Evolutionary conservation across 2,329 filamentous ascomycete species (phyloP), one percentile per base, ranked within the genome.

Genomic region (Lecanicillium sp.): DNA sequence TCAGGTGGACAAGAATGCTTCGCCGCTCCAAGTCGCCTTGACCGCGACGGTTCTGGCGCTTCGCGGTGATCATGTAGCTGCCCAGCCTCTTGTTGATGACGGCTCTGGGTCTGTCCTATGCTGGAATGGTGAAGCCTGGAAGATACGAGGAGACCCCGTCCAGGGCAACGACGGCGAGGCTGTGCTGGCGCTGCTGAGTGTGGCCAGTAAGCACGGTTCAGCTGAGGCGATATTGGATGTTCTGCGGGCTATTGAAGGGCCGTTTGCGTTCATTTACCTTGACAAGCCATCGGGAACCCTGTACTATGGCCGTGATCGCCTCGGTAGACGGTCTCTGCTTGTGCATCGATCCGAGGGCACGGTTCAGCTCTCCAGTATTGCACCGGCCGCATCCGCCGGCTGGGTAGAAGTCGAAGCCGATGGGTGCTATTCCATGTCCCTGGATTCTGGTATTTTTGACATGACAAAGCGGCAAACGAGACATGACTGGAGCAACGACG

Each of bases 51-150:
- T 98, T 1, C 74, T 97, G n/a, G 81, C 88, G 4, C 68, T 98
- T n/a, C 79, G 92, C 50, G 90, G 90, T 18, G 73, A 79, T 36
- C 68, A 76, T 45, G 56, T 92, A 36, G 77, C 81, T 6, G 57
- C 64, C 25, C 92, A 97, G 58, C 92, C 92, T 2, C 72, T 94
- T 4, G 59, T 72, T 30, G 74, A 83, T 47, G 28, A 55, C 3
- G 46, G 50, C 0, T 72, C 71, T 1, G 69, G 71, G 4, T 87
- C 82, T 1, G 67, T 86, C 1, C 69, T 98, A 3, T 96, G 90
- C 70, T 98, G 92, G 92, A 98, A 98, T 55, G 92, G 92, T 31
- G 92, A 98, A 58, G 90, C 88, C 1, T 98, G 92, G 92, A 81
- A 74, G 41, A 71, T 94, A 36, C 62, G 61, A 8, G 71, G 70